phyloP scores from a whole-genome alignment of 441 rosid genomes.

The Pelargonium fulgidum region DNA sequence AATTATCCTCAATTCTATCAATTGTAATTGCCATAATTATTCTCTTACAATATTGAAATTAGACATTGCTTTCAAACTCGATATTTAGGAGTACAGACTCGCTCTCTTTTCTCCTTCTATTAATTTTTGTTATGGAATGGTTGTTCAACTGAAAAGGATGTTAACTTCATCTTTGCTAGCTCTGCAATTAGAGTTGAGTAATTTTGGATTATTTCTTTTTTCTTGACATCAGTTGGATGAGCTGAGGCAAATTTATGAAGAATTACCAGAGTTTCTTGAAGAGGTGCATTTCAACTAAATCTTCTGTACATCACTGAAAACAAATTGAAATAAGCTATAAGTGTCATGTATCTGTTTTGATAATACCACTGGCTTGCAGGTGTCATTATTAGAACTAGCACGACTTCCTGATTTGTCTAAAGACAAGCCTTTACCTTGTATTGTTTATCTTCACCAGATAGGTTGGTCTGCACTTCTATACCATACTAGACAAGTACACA shows the following conservation, averaged over 20 bases:
- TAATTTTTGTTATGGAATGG: neutral
- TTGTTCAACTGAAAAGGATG: conserved; percentile 2
- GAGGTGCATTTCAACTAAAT: conserved; percentile 44
- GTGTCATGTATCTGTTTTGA: conserved; percentile 16
- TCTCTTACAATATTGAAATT: neutral
- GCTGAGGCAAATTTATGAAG: conserved; percentile 91
- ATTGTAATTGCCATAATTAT: neutral
- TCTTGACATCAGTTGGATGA: conserved; percentile 66
- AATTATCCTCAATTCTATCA: neutral
- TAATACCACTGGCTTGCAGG: conserved; percentile 39
- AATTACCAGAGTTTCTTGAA: conserved; percentile 80
- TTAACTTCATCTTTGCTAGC: conserved; percentile 11
- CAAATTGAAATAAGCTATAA: neutral
- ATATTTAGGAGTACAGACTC: neutral
- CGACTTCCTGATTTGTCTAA: conserved; percentile 53
- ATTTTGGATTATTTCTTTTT: conserved; percentile 13
- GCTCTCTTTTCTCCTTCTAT: neutral
- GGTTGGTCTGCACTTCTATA: conserved; percentile 43
- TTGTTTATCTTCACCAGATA: conserved; percentile 80
- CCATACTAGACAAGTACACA: conserved; percentile 1
- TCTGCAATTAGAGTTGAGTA: conserved; percentile 7
- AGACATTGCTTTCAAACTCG: neutral
- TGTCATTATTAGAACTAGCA: conserved; percentile 61
- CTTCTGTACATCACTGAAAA: conserved; percentile 16
- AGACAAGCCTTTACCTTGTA: conserved; percentile 52